phyloP scores from a whole-genome alignment of 768 basidiomycete genomes.

The Trametes cinnabarina region DNA sequence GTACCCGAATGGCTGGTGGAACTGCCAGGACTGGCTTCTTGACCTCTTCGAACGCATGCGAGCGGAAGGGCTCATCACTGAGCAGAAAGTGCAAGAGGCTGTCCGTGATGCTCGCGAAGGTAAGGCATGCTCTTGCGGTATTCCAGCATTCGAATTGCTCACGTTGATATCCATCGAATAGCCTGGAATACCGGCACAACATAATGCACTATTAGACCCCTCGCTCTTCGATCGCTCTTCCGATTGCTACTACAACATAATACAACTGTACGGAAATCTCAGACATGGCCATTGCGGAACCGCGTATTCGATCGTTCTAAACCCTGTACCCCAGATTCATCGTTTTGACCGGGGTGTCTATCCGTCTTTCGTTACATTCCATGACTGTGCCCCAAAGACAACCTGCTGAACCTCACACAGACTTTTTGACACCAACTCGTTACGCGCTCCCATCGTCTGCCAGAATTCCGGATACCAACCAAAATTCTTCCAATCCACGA shows the following conservation, averaged over 20 bases:
- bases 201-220: too few species aligned
- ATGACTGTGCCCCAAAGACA: neutral
- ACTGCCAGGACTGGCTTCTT: conserved; percentile 2
- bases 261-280: too few species aligned
- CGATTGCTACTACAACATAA: too few species aligned
- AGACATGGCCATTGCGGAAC: too few species aligned
- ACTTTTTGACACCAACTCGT: neutral
- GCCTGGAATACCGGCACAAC: too few species aligned
- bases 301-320: too few species aligned
- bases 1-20: neutral
- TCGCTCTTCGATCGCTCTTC: too few species aligned
- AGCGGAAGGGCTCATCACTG: neutral
- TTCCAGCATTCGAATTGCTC: too few species aligned
- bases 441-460: conserved; percentile 21
- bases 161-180: too few species aligned
- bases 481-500: conserved; percentile 37
- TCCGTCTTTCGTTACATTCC: too few species aligned
- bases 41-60: neutral
- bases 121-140: neutral
- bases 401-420: neutral
- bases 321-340: too few species aligned
- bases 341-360: too few species aligned
- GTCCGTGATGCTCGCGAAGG: neutral
- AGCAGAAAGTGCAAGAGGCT: neutral
- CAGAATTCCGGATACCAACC: conserved; percentile 39